phyloP scores from a whole-genome alignment of 768 basidiomycete species.

The Daedaleopsis nitida region DNA sequence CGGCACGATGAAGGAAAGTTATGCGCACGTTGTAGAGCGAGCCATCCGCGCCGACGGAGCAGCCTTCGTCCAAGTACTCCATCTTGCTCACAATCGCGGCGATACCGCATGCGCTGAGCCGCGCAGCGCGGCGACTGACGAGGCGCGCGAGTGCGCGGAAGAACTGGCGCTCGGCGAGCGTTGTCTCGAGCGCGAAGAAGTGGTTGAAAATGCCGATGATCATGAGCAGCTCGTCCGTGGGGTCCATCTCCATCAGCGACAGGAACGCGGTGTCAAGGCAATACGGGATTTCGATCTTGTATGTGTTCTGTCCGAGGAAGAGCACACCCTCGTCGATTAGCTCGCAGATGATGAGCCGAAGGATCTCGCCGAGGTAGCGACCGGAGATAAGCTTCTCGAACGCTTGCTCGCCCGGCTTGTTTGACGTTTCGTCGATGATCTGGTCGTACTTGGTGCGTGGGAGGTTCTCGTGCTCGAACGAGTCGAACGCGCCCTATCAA shows the following conservation, averaged over 20 bases:
- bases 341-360: constrained; percentile 93
- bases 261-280: constrained; percentile 96
- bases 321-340: constrained; percentile 96
- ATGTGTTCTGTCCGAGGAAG: constrained; percentile 97
- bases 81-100: constrained; percentile 96
- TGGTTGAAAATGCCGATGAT: constrained; percentile 96
- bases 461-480: constrained; percentile 90
- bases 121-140: constrained; percentile 86
- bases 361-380: constrained; percentile 93
- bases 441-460: constrained; percentile 94
- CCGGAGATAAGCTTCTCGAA: constrained; percentile 99
- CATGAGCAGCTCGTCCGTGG: constrained; percentile 95
- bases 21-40: constrained; percentile 86
- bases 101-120: constrained; percentile 93
- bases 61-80: constrained; percentile 90
- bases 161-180: constrained; percentile 94
- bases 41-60: constrained; percentile 89
- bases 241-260: constrained; percentile 95
- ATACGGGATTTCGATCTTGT: constrained; percentile 94
- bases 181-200: constrained; percentile 96
- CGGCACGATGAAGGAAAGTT: neutral
- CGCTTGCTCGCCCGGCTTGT: constrained; percentile 95
- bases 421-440: constrained; percentile 89
- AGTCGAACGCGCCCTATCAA: constrained; percentile 92
- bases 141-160: constrained; percentile 92